Evolutionary conservation across 2,329 filamentous ascomycete species (phyloP).

Genomic region (Penicillium hordei): DNA sequence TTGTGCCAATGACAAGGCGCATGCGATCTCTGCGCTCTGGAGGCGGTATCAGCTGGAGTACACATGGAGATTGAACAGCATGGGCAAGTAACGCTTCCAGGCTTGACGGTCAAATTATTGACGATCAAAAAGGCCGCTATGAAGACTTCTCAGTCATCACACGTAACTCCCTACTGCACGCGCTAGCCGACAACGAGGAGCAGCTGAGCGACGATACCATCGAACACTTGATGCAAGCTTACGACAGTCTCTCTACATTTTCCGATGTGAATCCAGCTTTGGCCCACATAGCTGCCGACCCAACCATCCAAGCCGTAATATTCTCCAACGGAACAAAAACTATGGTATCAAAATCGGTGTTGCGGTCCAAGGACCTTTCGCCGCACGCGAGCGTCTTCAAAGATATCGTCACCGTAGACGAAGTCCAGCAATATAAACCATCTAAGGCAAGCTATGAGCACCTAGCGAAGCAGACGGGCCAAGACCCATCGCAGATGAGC

Average conservation of each 20-base stretch:
- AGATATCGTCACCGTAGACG: conserved; percentile 62
- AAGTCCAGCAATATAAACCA: conserved; percentile 64
- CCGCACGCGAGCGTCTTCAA: conserved; percentile 52
- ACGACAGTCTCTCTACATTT: conserved; percentile 64
- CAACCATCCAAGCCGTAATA: conserved; percentile 55
- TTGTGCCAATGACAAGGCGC: conserved; percentile 59
- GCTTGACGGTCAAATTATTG: neutral
- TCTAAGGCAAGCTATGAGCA: conserved; percentile 61
- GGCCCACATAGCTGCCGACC: conserved; percentile 44
- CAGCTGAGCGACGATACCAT: conserved; percentile 48
- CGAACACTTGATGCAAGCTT: conserved; percentile 59
- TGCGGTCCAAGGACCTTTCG: conserved; percentile 56
- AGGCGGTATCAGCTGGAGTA: conserved; percentile 73
- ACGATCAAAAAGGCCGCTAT: conserved; percentile 54
- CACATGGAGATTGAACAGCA: conserved; percentile 72
- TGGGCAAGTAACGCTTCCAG: conserved; percentile 55
- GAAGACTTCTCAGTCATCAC: conserved; percentile 65
- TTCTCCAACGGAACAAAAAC: conserved; percentile 68
- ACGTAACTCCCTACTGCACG: conserved; percentile 61
- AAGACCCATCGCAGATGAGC: conserved; percentile 43
- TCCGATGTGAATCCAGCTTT: conserved; percentile 62
- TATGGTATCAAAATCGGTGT: conserved; percentile 64
- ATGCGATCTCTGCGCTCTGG: conserved; percentile 61
- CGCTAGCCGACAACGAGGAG: conserved; percentile 58
- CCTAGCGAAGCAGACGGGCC: conserved; percentile 54